These are phyloP conservation scores for Tarenaya hassleriana DNA, from an alignment of 345 rosid genomes.

Conservation along the genomic window DNA sequence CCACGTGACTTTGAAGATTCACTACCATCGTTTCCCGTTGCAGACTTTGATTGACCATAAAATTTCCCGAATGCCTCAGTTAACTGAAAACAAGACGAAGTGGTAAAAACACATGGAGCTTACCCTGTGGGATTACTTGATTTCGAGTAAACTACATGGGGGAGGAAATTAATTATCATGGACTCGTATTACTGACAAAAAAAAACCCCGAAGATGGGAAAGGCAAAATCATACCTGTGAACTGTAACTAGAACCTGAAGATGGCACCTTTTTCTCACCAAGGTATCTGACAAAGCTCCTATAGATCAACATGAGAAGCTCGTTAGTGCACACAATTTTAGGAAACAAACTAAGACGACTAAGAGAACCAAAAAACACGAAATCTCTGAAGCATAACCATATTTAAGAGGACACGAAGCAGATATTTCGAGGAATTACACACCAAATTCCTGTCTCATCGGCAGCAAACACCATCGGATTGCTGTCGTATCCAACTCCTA, in stretches of 20 bases:
- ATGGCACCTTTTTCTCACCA: slow-evolving; percentile 67
- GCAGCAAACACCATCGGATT: slow-evolving; percentile 91
- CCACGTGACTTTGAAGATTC: slow-evolving; percentile 60
- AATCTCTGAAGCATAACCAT: not conserved
- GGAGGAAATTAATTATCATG: not conserved
- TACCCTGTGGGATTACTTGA: not conserved
- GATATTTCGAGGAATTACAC: slow-evolving; percentile 18
- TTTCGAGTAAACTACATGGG: not conserved
- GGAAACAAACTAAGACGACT: not conserved
- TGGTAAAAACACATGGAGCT: not conserved
- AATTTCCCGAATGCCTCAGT: slow-evolving; percentile 95
- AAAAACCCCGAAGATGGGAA: not conserved
- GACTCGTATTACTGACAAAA: slow-evolving; percentile 8
- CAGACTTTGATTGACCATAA: slow-evolving; percentile 74
- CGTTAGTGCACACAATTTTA: slow-evolving; percentile 4
- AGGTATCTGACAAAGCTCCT: slow-evolving; percentile 87
- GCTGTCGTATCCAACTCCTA: slow-evolving; percentile 96
- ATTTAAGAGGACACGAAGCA: slow-evolving; percentile 6
- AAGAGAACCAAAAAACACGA: not conserved
- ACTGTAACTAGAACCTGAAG: slow-evolving; percentile 67
- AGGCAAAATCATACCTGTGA: slow-evolving; percentile 52
- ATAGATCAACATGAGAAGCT: slow-evolving; percentile 17
- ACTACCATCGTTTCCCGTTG: slow-evolving; percentile 48
- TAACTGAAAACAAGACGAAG: slow-evolving; percentile 39
- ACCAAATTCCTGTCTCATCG: slow-evolving; percentile 97